Evolutionary conservation across 768 basidiomycete species (phyloP), one percentile per base, ranked within the genome.

Genomic region (Aureoboletus auriporus): DNA sequence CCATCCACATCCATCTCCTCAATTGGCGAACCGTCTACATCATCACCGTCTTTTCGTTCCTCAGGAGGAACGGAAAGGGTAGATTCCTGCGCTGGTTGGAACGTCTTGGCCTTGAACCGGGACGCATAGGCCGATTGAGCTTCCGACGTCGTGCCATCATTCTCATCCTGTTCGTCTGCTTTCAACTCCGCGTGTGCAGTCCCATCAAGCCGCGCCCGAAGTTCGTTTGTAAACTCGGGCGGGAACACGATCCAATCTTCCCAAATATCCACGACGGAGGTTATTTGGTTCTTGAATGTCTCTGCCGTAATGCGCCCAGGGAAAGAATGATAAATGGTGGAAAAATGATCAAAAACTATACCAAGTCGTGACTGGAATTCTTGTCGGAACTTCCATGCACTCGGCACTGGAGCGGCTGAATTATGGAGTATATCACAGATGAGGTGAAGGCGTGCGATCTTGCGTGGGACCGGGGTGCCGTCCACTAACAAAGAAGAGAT

Each of bases 391-490:
- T 91, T 93, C 96, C 96, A 99, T 7, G 94, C 95, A 66, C 92
- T 94, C 0, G 93, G 93, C 12, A 97, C 79, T 3, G 93, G 74
- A 3, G 91, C 92, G 30, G 92, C 91, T 17, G 94, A 96, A 66
- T 99, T 99, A 68, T 97, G 94, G 38, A 99, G 76, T 54, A 99
- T 97, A 64, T 99, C 96, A 63, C 94, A 97, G 46, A 98, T 91
- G 50, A 99, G 77, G 71, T 97, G 86, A 26, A 99, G 77, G 23
- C 96, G 85, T 23, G 96, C 91, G 46, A 98, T 82, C 68, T 99
- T 99, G 58, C 94, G 84, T 46, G 96, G 96, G n/a, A 98, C 92
- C 1, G 96, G 84, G 1, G 96, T 99, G n/a, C 82, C 75, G 55
- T 93, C 91, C 16, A 98, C 84, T 23, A 89, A 75, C 8, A 98